A percentile compares a stretch with the other conserved stretches of the same genome.
phyloP scores from a whole-genome alignment of 129 eudicot genomes.

The Pittosporum tobira region DNA sequence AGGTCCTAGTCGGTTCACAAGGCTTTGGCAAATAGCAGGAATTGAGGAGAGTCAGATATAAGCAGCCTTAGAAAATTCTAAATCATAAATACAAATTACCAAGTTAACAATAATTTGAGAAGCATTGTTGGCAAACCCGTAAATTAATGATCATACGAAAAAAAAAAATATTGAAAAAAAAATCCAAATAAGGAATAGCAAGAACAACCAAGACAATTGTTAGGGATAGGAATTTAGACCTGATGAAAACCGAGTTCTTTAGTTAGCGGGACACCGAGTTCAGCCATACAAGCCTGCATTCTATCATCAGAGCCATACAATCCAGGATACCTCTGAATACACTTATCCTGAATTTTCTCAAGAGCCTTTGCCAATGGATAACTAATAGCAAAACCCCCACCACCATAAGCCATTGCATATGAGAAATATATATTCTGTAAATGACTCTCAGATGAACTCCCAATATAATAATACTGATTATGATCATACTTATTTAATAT shows the following conservation, averaged over 20 bases:
- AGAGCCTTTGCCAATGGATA: constrained; percentile 74
- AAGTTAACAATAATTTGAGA: not conserved
- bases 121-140: constrained; percentile 1
- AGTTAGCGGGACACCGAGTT: constrained; percentile 90
- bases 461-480: constrained; percentile 65
- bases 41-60: no score
- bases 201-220: no score
- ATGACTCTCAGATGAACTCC: constrained; percentile 77
- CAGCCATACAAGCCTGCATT: no score
- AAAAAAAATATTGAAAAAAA: no score
- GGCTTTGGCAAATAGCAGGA: no score
- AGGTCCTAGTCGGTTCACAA: no score
- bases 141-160: not conserved
- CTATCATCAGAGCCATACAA: constrained; percentile 88
- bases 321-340: constrained; percentile 80
- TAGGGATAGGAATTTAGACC: no score
- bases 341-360: constrained; percentile 68
- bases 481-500: constrained; percentile 76
- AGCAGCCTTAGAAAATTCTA: no score
- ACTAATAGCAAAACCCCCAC: no score
- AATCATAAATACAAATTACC: not conserved
- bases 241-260: constrained; percentile 86
- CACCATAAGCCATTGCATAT: constrained; percentile 86
- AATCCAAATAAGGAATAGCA: not conserved
- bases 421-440: constrained; percentile 77